Percentiles rank a stretch among this genome's conserved stretches.
Evolutionary conservation across 2,329 filamentous ascomycete genomes (phyloP).

Genomic region (Neonectria hederae): DNA sequence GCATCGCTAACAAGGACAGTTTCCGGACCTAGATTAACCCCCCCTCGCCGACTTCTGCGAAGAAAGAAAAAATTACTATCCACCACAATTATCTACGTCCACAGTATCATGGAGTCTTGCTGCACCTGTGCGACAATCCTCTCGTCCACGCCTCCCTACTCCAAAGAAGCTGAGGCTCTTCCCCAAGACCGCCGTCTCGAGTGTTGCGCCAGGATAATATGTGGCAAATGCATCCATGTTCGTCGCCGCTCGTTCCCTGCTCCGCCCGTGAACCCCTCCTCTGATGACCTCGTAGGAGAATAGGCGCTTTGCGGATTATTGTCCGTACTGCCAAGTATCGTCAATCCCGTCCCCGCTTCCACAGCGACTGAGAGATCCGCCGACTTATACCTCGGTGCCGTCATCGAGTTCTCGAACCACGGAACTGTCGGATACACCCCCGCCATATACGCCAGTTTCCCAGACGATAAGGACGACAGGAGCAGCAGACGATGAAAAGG

Average conservation of each 20-base stretch:
- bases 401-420: slow-evolving; percentile 39
- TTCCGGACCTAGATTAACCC: neutral
- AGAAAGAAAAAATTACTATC: neutral
- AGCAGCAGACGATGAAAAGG: slow-evolving; percentile 39
- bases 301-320: slow-evolving; percentile 71
- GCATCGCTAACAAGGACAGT: neutral
- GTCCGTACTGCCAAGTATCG: slow-evolving; percentile 82
- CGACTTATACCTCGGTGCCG: slow-evolving; percentile 64
- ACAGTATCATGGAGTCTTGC: slow-evolving; percentile 60
- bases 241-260: slow-evolving; percentile 37
- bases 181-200: slow-evolving; percentile 68
- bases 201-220: slow-evolving; percentile 78
- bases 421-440: slow-evolving; percentile 47
- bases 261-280: slow-evolving; percentile 1
- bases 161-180: slow-evolving; percentile 65
- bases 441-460: slow-evolving; percentile 49
- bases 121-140: slow-evolving; percentile 76
- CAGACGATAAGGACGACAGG: neutral
- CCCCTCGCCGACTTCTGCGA: neutral
- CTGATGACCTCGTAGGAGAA: slow-evolving; percentile 61
- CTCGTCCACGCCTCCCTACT: slow-evolving; percentile 60
- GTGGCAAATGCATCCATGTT: slow-evolving; percentile 74
- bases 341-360: slow-evolving; percentile 64
- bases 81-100: neutral
- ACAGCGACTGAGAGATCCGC: slow-evolving; percentile 74